Evolutionary conservation across 352 stramenopile species (phyloP).

Genomic region (Pythium guiyangense): DNA sequence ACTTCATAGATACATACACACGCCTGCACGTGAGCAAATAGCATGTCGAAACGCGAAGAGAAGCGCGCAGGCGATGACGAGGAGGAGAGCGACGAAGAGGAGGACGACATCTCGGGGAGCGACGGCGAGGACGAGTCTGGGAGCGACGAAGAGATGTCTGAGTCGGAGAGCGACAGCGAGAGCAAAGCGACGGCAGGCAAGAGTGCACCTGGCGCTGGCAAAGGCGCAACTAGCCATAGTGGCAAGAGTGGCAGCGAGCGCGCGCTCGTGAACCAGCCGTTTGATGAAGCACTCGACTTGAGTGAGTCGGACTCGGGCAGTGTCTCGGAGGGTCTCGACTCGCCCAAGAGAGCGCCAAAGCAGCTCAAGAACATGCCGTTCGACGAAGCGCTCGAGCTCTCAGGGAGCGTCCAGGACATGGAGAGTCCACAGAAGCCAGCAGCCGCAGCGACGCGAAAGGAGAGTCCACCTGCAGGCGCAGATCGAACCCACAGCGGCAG

Average conservation of each 20-base stretch:
- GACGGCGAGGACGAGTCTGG: slow-evolving; percentile 35
- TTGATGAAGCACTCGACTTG: slow-evolving; percentile 85
- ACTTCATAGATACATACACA: background rate
- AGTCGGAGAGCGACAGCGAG: slow-evolving; percentile 50
- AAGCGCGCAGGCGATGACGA: slow-evolving; percentile 44
- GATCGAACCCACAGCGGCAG: background rate
- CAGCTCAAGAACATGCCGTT: slow-evolving; percentile 76
- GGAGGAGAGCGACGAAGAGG: slow-evolving; percentile 41
- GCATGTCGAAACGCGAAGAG: slow-evolving; percentile 58
- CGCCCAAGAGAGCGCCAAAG: slow-evolving; percentile 52
- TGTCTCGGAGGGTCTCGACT: slow-evolving; percentile 40
- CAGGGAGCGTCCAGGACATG: slow-evolving; percentile 68
- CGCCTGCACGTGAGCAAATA: background rate
- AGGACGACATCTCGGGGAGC: slow-evolving; percentile 50
- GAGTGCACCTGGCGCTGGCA: background rate
- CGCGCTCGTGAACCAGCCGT: slow-evolving; percentile 71
- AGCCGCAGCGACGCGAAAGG: slow-evolving; percentile 1
- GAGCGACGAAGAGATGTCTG: slow-evolving; percentile 70
- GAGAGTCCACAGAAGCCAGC: slow-evolving; percentile 48
- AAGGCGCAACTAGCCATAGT: slow-evolving; percentile 11
- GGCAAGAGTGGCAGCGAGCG: slow-evolving; percentile 41
- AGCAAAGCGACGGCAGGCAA: slow-evolving; percentile 23
- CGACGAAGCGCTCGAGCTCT: slow-evolving; percentile 81
- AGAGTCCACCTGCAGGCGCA: slow-evolving; percentile 1
- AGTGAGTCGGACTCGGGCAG: slow-evolving; percentile 73